Base-by-base conservation (phyloP, 2,329 filamentous ascomycete genomes). In the Stylonectria norvegica region DNA sequence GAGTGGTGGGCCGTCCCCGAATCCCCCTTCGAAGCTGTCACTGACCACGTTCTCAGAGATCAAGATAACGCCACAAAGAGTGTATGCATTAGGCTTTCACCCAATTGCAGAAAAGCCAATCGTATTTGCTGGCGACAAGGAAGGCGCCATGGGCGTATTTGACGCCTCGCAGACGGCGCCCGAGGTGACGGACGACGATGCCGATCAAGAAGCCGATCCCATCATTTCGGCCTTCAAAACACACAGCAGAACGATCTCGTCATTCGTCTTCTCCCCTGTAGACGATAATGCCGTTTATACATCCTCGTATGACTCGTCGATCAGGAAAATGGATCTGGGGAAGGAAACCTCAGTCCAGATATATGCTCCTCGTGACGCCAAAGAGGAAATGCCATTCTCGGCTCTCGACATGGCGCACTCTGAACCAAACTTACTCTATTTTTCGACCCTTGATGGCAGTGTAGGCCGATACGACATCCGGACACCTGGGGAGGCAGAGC, bases 101-200 rank as follows among this genome's bases (percentile, higher is more conserved):
- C 93, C 93, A 0, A 90, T 83, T 0, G 73, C 82, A 42, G 81
- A 90, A 3, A 97, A 97, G 56, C 82, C 90, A 0, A 72, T 98
- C 3, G 76, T 97, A 2, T 94, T 98, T 59, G 91, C 91, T 0
- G 91, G 91, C 9, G 93, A 98, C 57, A 98, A 98, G 61, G 77
- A 94, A 50, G 91, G 93, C 1, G 86, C 89, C 17, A 73, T 97
- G 43, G 93, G 93, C 1, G 79, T 98, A 1, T 91, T 96, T 39
- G 91, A 98, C 59, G 89, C 84, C 1, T 90, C 86, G 0, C 89
- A 94, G 50, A 76, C 77, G 3, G 68, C 70, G 2, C 67, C 73
- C n/a, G 68, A 75, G 5, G 70, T 75, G 12, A 79, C 82, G 41
- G 78, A 79, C 7, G 82, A 86, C 4, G 82, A 86, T 19, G 84